Evolutionary conservation across 768 basidiomycete species (phyloP), one percentile per base, ranked within the genome.

Genomic region (Mycena galopus): DNA sequence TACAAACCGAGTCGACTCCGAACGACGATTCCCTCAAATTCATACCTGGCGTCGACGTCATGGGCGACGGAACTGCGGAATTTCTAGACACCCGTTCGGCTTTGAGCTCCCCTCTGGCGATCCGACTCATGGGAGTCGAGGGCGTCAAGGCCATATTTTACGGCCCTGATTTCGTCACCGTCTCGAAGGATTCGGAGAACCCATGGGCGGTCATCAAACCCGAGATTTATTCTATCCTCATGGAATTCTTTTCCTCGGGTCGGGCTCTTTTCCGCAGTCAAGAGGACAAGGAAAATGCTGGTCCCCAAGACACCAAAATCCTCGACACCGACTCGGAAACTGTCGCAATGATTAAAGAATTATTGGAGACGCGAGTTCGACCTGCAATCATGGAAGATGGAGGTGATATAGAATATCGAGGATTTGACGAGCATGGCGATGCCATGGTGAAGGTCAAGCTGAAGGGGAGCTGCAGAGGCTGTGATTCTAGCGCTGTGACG

Each of bases 331-430:
- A 99, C 80, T 93, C 94, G 25, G 98, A 99, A 81, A 95, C 96
- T 4, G 96, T 99, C 4, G 98, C 96, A 10, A 99, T 99, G 97
- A 96, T 99, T 77, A 99, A 99, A 81, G 98, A 99, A 80, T 81
- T 99, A 44, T 85, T 99, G 60, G 97, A 98, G 79, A 99, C 97
- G 3, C 86, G 98, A 17, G 96, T 99, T 21, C 86, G 98, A 65
- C 98, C 98, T 7, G 95, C 96, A 6, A 99, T 99, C 71, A 97
- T 97, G 94, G 98, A 99, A 81, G 97, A 99, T 67, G 98, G 98
- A 0, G 98, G 98, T 2, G 98, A 99, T 80, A 96, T 99, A 68
- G 97, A 99, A 83, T 99, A 94, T 80, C 89, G 93, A 39, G 96
- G 95, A 4, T 97, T 99, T 78, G 88, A 89, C 60, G 95, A 97